Conservation (phyloP, 331 rosid species). For the Rosa hybrid region DNA sequence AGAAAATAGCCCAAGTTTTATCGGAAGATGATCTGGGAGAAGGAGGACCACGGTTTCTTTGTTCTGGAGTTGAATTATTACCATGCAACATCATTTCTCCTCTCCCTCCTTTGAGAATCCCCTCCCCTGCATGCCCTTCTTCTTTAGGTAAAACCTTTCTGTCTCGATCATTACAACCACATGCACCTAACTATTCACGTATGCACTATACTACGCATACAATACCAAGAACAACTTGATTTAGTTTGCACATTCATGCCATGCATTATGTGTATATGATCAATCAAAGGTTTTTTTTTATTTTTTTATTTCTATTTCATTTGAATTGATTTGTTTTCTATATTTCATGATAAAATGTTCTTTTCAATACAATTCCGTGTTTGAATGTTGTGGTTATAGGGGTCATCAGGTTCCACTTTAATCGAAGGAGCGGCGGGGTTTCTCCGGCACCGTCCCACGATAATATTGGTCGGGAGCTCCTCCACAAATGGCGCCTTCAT, state of each 20-base stretch:
- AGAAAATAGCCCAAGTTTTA: conserved; percentile 27
- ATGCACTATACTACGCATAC: neutral
- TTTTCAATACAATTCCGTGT: neutral
- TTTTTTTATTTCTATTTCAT: neutral
- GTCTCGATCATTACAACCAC: neutral
- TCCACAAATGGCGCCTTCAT: conserved; percentile 43
- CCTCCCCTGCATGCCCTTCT: conserved; percentile 34
- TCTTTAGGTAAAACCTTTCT: conserved; percentile 33
- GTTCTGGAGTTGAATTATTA: conserved; percentile 21
- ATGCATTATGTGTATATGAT: neutral
- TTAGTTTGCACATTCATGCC: neutral
- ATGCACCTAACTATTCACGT: neutral
- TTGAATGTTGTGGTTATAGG: conserved; percentile 17
- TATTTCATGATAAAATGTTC: no score
- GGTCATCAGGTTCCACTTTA: conserved; percentile 21
- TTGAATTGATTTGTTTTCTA: neutral
- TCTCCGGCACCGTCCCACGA: conserved; percentile 36
- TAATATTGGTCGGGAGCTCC: conserved; percentile 33
- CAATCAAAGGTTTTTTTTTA: neutral
- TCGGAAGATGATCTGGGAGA: conserved; percentile 39
- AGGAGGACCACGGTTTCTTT: conserved; percentile 22
- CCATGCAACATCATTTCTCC: conserved; percentile 18
- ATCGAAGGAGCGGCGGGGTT: conserved; percentile 43
- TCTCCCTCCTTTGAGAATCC: conserved; percentile 40
- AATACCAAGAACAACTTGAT: neutral